Evolutionary conservation across 306 rosid species (phyloP), one percentile per base, ranked within the genome.

Genomic region (Quercus ilex): DNA sequence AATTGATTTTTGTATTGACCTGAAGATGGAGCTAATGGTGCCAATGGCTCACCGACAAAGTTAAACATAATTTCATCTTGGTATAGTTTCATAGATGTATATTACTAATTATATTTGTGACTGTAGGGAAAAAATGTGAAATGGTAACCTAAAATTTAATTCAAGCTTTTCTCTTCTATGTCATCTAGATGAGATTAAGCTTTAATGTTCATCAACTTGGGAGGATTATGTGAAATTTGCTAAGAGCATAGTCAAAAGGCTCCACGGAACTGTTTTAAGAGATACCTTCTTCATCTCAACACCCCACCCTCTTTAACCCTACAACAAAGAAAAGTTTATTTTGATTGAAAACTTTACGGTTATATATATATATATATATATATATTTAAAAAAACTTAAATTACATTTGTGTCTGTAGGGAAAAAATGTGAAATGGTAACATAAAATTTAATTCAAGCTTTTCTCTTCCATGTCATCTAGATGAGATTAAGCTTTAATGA

Each of bases 281-380:
- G 53, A 49, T 49, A 49, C 53, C 53, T 49, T 49, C 53, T 49
- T 14, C 53, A 49, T 9, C 14, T 46, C 25, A 17, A 4, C 10
- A 14, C 19, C 19, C 11, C 19, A 13, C 14, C n/a, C 43, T 49
- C 38, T 3, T 63, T 46, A 4, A 4, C 13, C 17, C 18, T 6
- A 67, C 72, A 67, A 35, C 72, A 35, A 33, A 12, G 19, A 62
- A 59, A 74, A 23, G 81, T 58, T 30, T 21, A 25, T 64, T 81
- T 85, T 62, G 75, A 76, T 77, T 63, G 35, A 56, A 71, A 23
- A 55, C 49, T 58, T 77, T 63, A 21, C 20, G n/a, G 23, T 56
- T 46, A 62, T 28, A 31, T 31, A 31, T 31, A 31, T 31, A 31
- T 31, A 31, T 31, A 31, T 31, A 31, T 31, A 31, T 31, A 31